These are phyloP conservation scores for Cucurbita ficifolia DNA, from an alignment of 306 rosid species.

Conservation along the genomic window DNA sequence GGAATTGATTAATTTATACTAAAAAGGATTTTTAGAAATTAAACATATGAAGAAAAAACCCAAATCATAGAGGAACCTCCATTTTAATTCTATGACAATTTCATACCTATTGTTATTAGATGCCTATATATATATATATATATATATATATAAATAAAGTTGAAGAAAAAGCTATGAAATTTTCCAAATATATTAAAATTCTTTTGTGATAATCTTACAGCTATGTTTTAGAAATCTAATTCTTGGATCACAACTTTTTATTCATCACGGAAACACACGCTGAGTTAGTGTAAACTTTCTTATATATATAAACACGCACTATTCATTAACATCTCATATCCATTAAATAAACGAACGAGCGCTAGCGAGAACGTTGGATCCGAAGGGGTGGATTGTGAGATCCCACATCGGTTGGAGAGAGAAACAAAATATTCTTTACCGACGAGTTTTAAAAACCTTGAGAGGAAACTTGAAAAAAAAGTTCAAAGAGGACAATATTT, in stretches of 20 bases:
- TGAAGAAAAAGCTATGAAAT: background rate
- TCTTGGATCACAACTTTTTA: background rate
- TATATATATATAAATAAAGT: background rate
- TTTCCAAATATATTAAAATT: background rate
- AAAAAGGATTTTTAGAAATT: background rate
- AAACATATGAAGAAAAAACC: background rate
- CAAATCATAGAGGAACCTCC: background rate
- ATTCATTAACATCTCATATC: too few relatives aligned
- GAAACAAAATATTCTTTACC: too few relatives aligned
- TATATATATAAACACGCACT: too few relatives aligned
- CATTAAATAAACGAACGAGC: too few relatives aligned
- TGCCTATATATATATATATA: background rate
- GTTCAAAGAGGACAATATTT: too few relatives aligned
- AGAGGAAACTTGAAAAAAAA: too few relatives aligned
- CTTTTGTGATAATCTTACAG: background rate
- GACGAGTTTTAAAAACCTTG: too few relatives aligned
- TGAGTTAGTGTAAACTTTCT: background rate
- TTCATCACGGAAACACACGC: too few relatives aligned
- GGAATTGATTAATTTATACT: background rate
- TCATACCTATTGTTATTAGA: background rate
- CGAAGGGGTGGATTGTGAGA: too few relatives aligned
- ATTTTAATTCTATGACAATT: background rate
- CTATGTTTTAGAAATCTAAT: background rate
- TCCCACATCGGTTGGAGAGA: too few relatives aligned
- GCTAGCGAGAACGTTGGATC: too few relatives aligned